Conservation (phyloP, 2,329 filamentous ascomycete species). For the Fusarium palustre region DNA sequence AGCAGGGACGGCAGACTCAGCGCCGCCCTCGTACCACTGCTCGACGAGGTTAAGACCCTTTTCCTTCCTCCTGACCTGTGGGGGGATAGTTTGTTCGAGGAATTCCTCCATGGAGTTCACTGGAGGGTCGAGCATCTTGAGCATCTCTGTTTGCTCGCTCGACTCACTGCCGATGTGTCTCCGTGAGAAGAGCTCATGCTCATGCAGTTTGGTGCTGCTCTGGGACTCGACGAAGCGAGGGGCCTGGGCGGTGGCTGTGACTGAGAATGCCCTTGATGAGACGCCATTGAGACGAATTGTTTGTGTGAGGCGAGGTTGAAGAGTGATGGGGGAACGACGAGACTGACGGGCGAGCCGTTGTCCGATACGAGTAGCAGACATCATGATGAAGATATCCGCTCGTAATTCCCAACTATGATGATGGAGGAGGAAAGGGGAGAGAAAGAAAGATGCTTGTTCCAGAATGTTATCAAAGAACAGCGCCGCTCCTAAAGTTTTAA, state of each 20-base stretch:
- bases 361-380: constrained; percentile 45
- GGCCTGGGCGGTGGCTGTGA: constrained; percentile 18
- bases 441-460: not conserved
- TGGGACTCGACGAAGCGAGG: constrained; percentile 40
- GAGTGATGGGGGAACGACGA: constrained; percentile 31
- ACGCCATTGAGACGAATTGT: constrained; percentile 28
- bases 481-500: constrained; percentile 34
- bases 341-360: constrained; percentile 46
- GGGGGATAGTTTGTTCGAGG: constrained; percentile 82
- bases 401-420: constrained; percentile 15
- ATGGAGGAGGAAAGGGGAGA: not conserved
- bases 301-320: constrained; percentile 39
- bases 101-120: constrained; percentile 82
- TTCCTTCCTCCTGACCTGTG: constrained; percentile 67
- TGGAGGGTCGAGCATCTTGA: constrained; percentile 81
- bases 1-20: constrained; percentile 38
- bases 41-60: constrained; percentile 46
- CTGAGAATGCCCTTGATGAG: constrained; percentile 35
- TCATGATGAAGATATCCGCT: constrained; percentile 36
- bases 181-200: constrained; percentile 69
- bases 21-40: constrained; percentile 46
- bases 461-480: constrained; percentile 19
- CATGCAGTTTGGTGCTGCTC: constrained; percentile 33
- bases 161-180: constrained; percentile 87
- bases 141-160: constrained; percentile 78